Conservation (phyloP, 1,284 basidiomycete genomes). For the Microbotryum scabiosae region DNA sequence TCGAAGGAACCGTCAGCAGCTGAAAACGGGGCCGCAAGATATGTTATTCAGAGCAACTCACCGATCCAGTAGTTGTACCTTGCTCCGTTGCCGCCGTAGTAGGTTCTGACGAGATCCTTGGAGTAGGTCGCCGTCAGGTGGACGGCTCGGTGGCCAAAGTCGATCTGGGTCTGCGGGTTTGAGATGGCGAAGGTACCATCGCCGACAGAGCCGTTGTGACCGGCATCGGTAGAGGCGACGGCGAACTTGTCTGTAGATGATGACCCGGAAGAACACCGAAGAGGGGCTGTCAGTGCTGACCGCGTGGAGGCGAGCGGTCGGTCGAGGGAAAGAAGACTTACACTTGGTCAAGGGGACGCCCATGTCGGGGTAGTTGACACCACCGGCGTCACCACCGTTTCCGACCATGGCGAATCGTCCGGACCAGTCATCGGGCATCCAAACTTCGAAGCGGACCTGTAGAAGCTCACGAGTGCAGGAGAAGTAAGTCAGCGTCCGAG, state of each 20-base stretch:
- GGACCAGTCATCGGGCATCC: constrained; percentile 29
- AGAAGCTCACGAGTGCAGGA: background rate
- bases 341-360: constrained; percentile 18
- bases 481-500: background rate
- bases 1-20: too few species aligned
- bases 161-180: constrained; percentile 27
- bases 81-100: too few species aligned
- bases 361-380: constrained; percentile 28
- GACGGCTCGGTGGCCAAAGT: constrained; percentile 33
- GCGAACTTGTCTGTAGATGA: constrained; percentile 9
- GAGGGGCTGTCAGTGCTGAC: background rate
- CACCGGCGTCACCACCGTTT: constrained; percentile 28
- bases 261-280: background rate
- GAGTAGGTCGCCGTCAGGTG: constrained; percentile 30
- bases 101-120: constrained; percentile 20
- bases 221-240: constrained; percentile 25
- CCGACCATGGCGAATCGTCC: constrained; percentile 30
- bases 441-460: constrained; percentile 31
- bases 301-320: background rate
- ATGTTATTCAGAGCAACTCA: too few species aligned
- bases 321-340: background rate
- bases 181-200: constrained; percentile 29
- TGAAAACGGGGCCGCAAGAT: too few species aligned
- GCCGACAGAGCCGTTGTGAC: constrained; percentile 21
- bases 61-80: too few species aligned